phyloP scores from a whole-genome alignment of 2,329 filamentous ascomycete genomes.

The Alternaria gaisen region DNA sequence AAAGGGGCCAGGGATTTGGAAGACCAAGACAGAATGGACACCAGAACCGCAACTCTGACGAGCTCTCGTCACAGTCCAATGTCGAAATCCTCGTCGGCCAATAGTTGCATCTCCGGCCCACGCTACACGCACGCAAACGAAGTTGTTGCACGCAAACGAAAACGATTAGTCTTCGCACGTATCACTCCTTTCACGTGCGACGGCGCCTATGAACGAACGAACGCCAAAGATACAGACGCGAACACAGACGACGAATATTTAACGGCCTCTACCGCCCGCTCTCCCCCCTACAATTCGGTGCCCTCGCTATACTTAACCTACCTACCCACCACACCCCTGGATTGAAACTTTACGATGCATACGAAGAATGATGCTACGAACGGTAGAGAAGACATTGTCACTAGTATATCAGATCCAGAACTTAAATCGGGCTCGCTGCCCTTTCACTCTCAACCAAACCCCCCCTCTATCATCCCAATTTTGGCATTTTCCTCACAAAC shows the following conservation, averaged over 20 bases:
- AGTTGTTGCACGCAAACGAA: constrained; percentile 13
- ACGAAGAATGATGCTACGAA: constrained; percentile 54
- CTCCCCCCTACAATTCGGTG: too few species aligned
- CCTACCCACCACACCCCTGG: constrained; percentile 22
- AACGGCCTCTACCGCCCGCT: constrained; percentile 35
- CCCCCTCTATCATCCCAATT: not conserved
- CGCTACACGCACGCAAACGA: constrained; percentile 13
- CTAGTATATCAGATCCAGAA: constrained; percentile 36
- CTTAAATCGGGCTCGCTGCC: constrained; percentile 40
- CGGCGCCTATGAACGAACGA: constrained; percentile 30
- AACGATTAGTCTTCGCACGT: constrained; percentile 31
- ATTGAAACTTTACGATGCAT: constrained; percentile 50
- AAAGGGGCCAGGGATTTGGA: constrained; percentile 67
- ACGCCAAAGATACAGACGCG: not conserved
- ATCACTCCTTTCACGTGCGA: constrained; percentile 35
- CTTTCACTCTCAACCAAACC: constrained; percentile 19
- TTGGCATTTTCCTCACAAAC: too few species aligned
- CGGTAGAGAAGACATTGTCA: constrained; percentile 40
- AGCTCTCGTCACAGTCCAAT: constrained; percentile 67
- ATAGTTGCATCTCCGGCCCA: constrained; percentile 32
- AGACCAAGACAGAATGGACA: constrained; percentile 68
- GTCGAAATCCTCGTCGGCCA: constrained; percentile 72
- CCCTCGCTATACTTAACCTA: too few species aligned
- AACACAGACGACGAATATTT: constrained; percentile 31
- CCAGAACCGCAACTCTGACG: constrained; percentile 69